Percentiles rank a stretch among this genome's conserved stretches.
Conservation (phyloP, 495 filamentous ascomycete species). For the Poronia punctata region DNA sequence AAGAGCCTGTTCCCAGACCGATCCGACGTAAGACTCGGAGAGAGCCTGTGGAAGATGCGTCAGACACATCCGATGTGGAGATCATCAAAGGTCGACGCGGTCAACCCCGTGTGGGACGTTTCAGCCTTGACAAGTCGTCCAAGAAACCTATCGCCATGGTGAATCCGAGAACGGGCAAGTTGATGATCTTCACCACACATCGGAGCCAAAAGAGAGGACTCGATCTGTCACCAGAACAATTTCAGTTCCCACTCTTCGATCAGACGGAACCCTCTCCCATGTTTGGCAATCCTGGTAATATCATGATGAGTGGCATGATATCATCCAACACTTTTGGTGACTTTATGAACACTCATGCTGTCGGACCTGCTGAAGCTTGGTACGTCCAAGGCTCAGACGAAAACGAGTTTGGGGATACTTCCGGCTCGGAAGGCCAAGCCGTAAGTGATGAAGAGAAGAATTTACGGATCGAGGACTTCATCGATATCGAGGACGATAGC, state of each 20-base stretch:
- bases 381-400: conserved; percentile 58
- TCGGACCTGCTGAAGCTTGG: conserved; percentile 72
- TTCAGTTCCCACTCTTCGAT: conserved; percentile 42
- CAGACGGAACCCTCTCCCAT: conserved; percentile 52
- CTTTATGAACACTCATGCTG: conserved; percentile 54
- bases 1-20: conserved; percentile 56
- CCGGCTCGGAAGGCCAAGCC: conserved; percentile 45
- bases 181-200: conserved; percentile 55
- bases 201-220: conserved; percentile 26
- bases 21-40: conserved; percentile 50
- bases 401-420: conserved; percentile 22
- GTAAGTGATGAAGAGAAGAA: conserved; percentile 59
- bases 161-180: conserved; percentile 60
- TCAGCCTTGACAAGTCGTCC: conserved; percentile 47
- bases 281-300: conserved; percentile 58
- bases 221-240: conserved; percentile 40
- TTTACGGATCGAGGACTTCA: conserved; percentile 63
- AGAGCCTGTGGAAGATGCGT: conserved; percentile 28
- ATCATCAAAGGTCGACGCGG: conserved; percentile 32
- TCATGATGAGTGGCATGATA: conserved; percentile 68
- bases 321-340: conserved; percentile 46
- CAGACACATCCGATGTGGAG: conserved; percentile 36
- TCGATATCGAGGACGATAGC: conserved; percentile 54
- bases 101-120: conserved; percentile 46
- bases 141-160: conserved; percentile 69